Evolutionary conservation across 2,329 filamentous ascomycete genomes (phyloP).

Genomic region (Lachnellula subtilissima): DNA sequence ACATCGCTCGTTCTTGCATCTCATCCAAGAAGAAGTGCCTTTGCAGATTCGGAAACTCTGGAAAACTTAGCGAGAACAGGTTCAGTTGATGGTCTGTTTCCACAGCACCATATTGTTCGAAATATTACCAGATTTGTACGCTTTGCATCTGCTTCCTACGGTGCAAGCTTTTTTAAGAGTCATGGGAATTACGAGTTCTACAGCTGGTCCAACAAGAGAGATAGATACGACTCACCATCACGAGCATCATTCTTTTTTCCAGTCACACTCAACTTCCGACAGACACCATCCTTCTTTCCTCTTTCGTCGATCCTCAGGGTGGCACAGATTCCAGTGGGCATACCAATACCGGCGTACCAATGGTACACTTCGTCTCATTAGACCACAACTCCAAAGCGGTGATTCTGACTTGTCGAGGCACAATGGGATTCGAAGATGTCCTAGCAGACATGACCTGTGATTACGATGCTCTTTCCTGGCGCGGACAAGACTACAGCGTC

Average conservation of each 20-base stretch:
- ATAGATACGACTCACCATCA: conserved; percentile 40
- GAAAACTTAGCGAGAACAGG: conserved; percentile 40
- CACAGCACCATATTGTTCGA: conserved; percentile 52
- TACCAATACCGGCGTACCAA: conserved; percentile 47
- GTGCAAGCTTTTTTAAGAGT: conserved; percentile 60
- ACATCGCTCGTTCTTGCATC: conserved; percentile 27
- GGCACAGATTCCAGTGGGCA: conserved; percentile 46
- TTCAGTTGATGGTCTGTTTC: conserved; percentile 54
- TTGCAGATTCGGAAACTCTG: conserved; percentile 24
- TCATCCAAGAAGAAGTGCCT: conserved; percentile 31
- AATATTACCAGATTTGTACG: conserved; percentile 63
- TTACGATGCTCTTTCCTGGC: conserved; percentile 45
- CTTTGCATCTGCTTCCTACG: conserved; percentile 63
- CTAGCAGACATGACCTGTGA: conserved; percentile 55
- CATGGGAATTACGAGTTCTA: conserved; percentile 55
- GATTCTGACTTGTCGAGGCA: conserved; percentile 50
- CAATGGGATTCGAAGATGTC: conserved; percentile 53
- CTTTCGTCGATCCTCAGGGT: conserved; percentile 50
- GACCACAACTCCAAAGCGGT: conserved; percentile 53
- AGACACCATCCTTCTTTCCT: conserved; percentile 52
- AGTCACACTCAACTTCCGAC: conserved; percentile 56
- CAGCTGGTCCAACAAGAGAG: conserved; percentile 36
- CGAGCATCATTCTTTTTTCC: conserved; percentile 60
- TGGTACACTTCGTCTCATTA: conserved; percentile 53
- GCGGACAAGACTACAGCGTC: conserved; percentile 48